phyloP scores from a whole-genome alignment of 208 protist species.

The Leishmania guyanensis region DNA sequence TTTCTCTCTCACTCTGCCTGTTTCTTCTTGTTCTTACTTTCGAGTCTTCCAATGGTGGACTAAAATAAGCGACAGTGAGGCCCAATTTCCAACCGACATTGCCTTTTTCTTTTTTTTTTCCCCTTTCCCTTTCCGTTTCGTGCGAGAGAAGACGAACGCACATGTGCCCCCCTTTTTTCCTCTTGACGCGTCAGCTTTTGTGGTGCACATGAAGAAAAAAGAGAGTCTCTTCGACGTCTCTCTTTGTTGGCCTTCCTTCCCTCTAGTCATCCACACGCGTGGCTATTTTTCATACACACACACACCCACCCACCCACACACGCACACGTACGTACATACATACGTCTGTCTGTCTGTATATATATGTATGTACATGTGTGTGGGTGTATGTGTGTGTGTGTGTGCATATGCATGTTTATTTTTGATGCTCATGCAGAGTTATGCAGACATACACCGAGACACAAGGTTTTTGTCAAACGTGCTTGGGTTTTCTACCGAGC shows the following conservation, averaged over 20 bases:
- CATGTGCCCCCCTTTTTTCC: not conserved
- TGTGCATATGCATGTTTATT: too few relatives aligned
- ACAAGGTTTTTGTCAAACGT: not conserved
- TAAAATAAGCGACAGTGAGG: too few relatives aligned
- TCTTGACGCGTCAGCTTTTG: not conserved
- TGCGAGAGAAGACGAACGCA: too few relatives aligned
- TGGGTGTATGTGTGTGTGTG: not conserved
- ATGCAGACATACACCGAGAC: not conserved
- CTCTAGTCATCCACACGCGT: not conserved
- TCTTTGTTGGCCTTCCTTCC: not conserved
- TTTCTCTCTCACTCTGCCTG: too few relatives aligned
- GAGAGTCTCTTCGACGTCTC: not conserved
- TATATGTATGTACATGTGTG: not conserved
- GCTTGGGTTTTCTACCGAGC: not conserved
- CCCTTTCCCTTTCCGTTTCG: not conserved
- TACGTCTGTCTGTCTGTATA: not conserved
- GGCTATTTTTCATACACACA: too few relatives aligned
- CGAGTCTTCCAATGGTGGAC: too few relatives aligned
- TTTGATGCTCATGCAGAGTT: too few relatives aligned
- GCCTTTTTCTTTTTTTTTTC: not conserved
- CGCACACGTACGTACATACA: not conserved
- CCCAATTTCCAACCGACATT: too few relatives aligned
- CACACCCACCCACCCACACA: not conserved
- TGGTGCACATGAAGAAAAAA: not conserved
- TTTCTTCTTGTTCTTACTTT: too few relatives aligned